Conservation (phyloP, 1,284 basidiomycete genomes). For the Heterobasidion irregulare region DNA sequence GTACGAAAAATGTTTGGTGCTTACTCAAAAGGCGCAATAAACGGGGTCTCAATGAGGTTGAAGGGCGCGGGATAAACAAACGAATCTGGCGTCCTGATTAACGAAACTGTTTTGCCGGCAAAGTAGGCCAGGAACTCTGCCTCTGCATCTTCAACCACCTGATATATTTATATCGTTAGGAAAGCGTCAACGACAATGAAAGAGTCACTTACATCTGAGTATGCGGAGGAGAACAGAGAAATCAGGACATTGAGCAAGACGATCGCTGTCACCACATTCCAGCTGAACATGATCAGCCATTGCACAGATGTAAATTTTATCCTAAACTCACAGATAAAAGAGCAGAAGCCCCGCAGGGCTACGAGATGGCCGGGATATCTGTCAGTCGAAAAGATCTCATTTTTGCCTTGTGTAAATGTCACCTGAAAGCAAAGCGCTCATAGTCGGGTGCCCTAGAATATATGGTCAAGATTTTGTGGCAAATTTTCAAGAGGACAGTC, state of each 20-base stretch:
- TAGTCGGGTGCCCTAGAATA: slow-evolving; percentile 72
- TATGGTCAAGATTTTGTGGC: too few species aligned
- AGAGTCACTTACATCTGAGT: slow-evolving; percentile 63
- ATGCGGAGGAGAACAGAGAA: slow-evolving; percentile 88
- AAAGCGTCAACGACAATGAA: not conserved
- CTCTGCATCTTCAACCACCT: slow-evolving; percentile 57
- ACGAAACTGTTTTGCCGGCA: slow-evolving; percentile 73
- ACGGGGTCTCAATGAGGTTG: slow-evolving; percentile 78
- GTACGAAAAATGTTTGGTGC: slow-evolving; percentile 19
- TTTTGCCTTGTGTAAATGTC: slow-evolving; percentile 7
- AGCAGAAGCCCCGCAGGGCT: slow-evolving; percentile 68
- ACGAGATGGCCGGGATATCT: slow-evolving; percentile 1
- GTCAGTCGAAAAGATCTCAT: slow-evolving; percentile 2
- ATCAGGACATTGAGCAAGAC: slow-evolving; percentile 93
- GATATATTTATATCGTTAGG: not conserved
- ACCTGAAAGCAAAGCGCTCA: slow-evolving; percentile 52
- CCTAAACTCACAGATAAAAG: slow-evolving; percentile 65
- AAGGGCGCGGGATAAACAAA: slow-evolving; percentile 71
- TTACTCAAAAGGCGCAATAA: slow-evolving; percentile 83
- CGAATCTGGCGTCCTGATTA: slow-evolving; percentile 81
- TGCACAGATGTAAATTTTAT: not conserved
- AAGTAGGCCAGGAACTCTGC: slow-evolving; percentile 87
- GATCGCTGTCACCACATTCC: slow-evolving; percentile 83
- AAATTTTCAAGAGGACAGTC: not conserved
- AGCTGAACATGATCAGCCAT: slow-evolving; percentile 31